Evolutionary conservation across 2,329 filamentous ascomycete genomes (phyloP), one percentile per base, ranked within the genome.

Genomic region (Phaeosphaeriaceae sp.): DNA sequence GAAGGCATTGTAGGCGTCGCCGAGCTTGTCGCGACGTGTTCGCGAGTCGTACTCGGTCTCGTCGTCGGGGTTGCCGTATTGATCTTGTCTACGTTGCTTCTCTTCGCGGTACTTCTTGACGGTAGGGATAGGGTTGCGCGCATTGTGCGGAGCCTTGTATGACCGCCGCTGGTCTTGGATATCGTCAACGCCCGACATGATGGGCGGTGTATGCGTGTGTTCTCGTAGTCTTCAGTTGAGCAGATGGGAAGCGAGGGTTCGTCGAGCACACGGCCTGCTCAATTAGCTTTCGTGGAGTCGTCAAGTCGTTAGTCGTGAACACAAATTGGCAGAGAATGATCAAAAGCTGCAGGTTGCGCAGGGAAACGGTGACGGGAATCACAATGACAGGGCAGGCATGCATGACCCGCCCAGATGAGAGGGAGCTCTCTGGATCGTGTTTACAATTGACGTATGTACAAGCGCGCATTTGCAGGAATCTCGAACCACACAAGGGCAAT

Each of bases 71-170:
- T 62, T 36, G 15, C 68, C 70, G 54, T 72, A 71, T 25, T 75
- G 62, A 19, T 76, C 78, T 44, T 77, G 70, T 22, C 80, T 76
- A 17, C 76, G 69, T 48, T 80, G 70, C 68, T 83, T 80, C 66
- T 82, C 81, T 58, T 83, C 73, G 31, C 78, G 77, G 58, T 82
- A 83, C 53, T 75, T 76, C 49, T 79, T 73, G 27, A 83, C 77
- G 7, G 81, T 83, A 2, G 81, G 81, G 36, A 83, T 80, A 20
- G 77, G 77, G 53, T 82, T 76, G 42, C 77, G 74, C 2, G 74
- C 70, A 3, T 77, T 81, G 64, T 83, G 82, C 6, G 80, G 79
- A 19, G 75, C 70, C 48, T 75, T 75, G 69, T 80, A 78, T 57
- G 74, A 71, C 27, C 71, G 75, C 49, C 74, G 70, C 36, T 63